These are phyloP conservation scores for Periconia digitata DNA, from an alignment of 2,329 filamentous ascomycete species.

Conservation along the genomic window DNA sequence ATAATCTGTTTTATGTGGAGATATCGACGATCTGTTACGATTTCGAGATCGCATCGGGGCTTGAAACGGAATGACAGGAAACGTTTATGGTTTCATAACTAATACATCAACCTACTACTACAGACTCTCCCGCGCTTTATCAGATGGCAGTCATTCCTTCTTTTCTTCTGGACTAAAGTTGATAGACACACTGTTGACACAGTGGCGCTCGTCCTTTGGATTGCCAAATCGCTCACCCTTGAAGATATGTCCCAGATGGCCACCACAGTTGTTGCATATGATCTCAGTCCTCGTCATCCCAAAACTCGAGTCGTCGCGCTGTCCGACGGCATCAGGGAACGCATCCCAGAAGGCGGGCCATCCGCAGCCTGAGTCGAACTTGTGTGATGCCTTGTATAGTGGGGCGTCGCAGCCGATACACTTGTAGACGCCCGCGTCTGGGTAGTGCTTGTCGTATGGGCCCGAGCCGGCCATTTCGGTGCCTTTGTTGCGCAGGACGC, in stretches of 20 bases:
- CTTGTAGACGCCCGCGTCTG: slow-evolving; percentile 74
- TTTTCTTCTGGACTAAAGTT: slow-evolving; percentile 75
- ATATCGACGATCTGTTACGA: too few relatives aligned
- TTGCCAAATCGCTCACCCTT: slow-evolving; percentile 83
- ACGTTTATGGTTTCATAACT: slow-evolving; percentile 9
- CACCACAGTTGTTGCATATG: slow-evolving; percentile 90
- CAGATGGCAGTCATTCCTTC: slow-evolving; percentile 18
- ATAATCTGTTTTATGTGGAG: too few relatives aligned
- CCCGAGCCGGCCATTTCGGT: slow-evolving; percentile 82
- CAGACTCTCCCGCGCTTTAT: slow-evolving; percentile 4
- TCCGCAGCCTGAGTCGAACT: slow-evolving; percentile 94
- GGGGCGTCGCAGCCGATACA: slow-evolving; percentile 86
- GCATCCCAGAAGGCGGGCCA: slow-evolving; percentile 99
- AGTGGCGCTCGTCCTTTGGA: slow-evolving; percentile 94
- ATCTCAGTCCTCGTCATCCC: slow-evolving; percentile 93
- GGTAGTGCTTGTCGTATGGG: slow-evolving; percentile 84
- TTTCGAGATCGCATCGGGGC: too few relatives aligned
- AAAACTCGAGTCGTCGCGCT: slow-evolving; percentile 73
- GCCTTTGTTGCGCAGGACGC: slow-evolving; percentile 86
- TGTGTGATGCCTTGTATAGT: slow-evolving; percentile 89
- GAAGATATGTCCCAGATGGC: slow-evolving; percentile 88
- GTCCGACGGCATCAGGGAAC: slow-evolving; percentile 83
- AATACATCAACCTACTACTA: slow-evolving; percentile 11
- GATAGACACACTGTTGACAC: slow-evolving; percentile 90
- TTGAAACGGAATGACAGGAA: too few relatives aligned